Percentiles rank a stretch among this genome's conserved stretches.
Conservation (phyloP, 2,329 filamentous ascomycete genomes). For the Aspergillus ochraceoroseus region DNA sequence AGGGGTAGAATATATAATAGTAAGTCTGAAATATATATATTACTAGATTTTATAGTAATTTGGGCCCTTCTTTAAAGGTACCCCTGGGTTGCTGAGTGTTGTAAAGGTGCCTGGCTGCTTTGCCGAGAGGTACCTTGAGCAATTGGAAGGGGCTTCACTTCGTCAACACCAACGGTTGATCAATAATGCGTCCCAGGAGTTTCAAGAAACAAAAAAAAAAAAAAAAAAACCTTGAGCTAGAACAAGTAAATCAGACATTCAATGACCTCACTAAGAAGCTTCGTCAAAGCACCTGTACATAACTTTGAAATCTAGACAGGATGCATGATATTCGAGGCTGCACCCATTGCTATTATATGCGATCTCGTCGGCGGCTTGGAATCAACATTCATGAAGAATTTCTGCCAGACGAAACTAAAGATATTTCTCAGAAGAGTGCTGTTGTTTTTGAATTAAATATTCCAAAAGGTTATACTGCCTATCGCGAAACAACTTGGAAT, state of each 20-base stretch:
- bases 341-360: constrained; percentile 42
- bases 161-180: constrained; percentile 34
- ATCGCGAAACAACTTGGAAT: constrained; percentile 52
- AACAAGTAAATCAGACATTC: constrained; percentile 22
- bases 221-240: constrained; percentile 42
- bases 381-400: constrained; percentile 51
- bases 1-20: no score
- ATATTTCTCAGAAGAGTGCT: constrained; percentile 34
- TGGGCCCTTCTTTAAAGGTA: no score
- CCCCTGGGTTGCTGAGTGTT: no score
- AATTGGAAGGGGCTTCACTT: constrained; percentile 22
- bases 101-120: constrained; percentile 47
- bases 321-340: constrained; percentile 39
- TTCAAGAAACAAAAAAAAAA: constrained; percentile 36
- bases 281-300: constrained; percentile 38
- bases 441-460: constrained; percentile 51
- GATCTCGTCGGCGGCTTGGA: constrained; percentile 35
- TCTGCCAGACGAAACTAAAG: constrained; percentile 36
- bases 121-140: constrained; percentile 46
- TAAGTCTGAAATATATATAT: no score
- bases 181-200: constrained; percentile 27
- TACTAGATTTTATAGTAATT: no score
- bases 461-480: constrained; percentile 46
- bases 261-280: constrained; percentile 37
- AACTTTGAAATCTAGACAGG: constrained; percentile 23